Conservation (phyloP, 176 grass and related monocot species). For the Carex parvula region DNA sequence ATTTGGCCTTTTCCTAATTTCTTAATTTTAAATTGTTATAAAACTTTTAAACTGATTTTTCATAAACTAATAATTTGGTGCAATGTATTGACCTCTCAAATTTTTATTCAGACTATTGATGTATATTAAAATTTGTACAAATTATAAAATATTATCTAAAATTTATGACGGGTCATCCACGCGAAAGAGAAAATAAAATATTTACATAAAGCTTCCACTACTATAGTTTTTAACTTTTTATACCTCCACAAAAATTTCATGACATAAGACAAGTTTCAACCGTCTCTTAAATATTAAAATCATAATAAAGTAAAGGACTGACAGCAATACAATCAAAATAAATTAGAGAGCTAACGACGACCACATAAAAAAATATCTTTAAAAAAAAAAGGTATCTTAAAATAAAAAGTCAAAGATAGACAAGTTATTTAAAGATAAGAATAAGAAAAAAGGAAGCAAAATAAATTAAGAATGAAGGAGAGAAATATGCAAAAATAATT, state of each 20-base stretch:
- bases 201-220: not conserved
- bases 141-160: not conserved
- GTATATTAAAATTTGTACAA: not conserved
- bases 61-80: too few relatives aligned
- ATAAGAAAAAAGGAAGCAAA: too few relatives aligned
- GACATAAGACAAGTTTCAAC: not conserved
- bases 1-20: too few relatives aligned
- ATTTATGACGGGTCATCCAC: not conserved
- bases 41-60: not conserved
- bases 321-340: not conserved
- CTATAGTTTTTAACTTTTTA: too few relatives aligned
- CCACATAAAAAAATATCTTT: not conserved
- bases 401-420: constrained; percentile 8
- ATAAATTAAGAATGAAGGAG: not conserved
- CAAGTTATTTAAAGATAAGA: not conserved
- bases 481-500: not conserved
- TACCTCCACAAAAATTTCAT: not conserved
- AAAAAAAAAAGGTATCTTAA: not conserved
- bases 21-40: too few relatives aligned
- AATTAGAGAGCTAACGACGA: not conserved
- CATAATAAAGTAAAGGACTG: not conserved
- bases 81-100: too few relatives aligned
- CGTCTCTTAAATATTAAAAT: not conserved
- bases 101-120: not conserved
- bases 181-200: not conserved